Evolutionary conservation across 306 rosid species (phyloP).

Genomic region (Astragalus glycyphyllos): DNA sequence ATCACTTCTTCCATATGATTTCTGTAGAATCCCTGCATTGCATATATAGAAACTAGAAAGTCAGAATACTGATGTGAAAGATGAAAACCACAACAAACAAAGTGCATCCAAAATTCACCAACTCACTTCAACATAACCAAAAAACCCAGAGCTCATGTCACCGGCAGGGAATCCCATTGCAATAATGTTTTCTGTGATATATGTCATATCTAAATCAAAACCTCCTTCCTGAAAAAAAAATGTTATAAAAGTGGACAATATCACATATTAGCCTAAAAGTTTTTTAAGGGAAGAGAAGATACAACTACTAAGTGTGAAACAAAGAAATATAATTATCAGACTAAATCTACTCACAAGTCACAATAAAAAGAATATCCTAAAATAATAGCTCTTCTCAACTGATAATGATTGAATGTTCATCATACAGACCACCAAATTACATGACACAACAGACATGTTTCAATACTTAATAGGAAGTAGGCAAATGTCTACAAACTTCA

Average conservation of each 20-base stretch:
- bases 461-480: constrained; percentile 4
- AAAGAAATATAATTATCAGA: constrained; percentile 27
- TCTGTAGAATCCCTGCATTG: constrained; percentile 90
- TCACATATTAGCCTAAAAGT: constrained; percentile 17
- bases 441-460: constrained; percentile 28
- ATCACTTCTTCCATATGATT: constrained; percentile 99
- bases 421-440: constrained; percentile 18
- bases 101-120: constrained; percentile 31
- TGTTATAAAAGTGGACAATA: constrained; percentile 29
- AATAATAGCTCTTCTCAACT: constrained; percentile 28
- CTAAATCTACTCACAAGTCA: background rate
- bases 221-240: constrained; percentile 83
- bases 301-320: background rate
- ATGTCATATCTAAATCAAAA: constrained; percentile 98
- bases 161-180: constrained; percentile 99
- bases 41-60: constrained; percentile 38
- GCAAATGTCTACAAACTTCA: constrained; percentile 29
- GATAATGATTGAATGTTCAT: constrained; percentile 4
- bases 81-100: constrained; percentile 33
- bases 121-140: constrained; percentile 96
- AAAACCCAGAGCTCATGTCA: constrained; percentile 97
- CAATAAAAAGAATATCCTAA: constrained; percentile 18
- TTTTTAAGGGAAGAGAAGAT: constrained; percentile 5
- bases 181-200: constrained; percentile 94
- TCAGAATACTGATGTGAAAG: constrained; percentile 26